phyloP scores from a whole-genome alignment of 2,329 filamentous ascomycete genomes.

The Rhynchosporium agropyri region DNA sequence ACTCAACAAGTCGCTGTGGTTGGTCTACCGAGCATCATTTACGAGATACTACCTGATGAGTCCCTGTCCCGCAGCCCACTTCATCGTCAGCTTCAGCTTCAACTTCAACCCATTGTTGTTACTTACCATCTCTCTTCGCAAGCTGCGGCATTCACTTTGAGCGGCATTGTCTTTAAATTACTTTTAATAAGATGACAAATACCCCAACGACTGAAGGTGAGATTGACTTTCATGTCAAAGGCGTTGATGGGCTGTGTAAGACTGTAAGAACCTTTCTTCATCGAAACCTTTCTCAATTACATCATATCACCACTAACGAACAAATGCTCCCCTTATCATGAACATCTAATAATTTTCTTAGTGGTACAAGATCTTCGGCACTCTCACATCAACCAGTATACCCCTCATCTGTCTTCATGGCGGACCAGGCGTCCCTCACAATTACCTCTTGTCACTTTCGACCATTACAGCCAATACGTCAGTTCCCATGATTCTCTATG shows the following conservation, averaged over 20 bases:
- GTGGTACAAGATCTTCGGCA: conserved; percentile 46
- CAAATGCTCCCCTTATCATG: background rate
- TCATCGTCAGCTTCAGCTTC: background rate
- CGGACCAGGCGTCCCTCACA: conserved; percentile 41
- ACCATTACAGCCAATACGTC: conserved; percentile 44
- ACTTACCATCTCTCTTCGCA: background rate
- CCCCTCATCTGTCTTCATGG: conserved; percentile 42
- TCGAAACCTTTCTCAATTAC: background rate
- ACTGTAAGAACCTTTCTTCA: conserved; percentile 19
- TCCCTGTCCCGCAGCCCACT: too few species aligned
- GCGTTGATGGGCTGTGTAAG: conserved; percentile 24
- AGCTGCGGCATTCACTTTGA: background rate
- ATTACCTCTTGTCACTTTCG: conserved; percentile 47
- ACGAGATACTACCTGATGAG: too few species aligned
- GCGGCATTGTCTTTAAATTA: background rate
- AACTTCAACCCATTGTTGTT: background rate
- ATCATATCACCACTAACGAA: background rate
- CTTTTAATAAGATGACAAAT: conserved; percentile 1
- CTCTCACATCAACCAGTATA: conserved; percentile 36
- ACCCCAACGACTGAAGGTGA: conserved; percentile 21
- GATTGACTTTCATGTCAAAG: conserved; percentile 23
- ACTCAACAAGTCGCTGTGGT: background rate
- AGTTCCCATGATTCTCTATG: conserved; percentile 55
- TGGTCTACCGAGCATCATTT: too few species aligned
- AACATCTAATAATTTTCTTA: background rate